These are phyloP conservation scores for Lantana camara DNA, from an alignment of 257 asterid species.

Conservation along the genomic window DNA sequence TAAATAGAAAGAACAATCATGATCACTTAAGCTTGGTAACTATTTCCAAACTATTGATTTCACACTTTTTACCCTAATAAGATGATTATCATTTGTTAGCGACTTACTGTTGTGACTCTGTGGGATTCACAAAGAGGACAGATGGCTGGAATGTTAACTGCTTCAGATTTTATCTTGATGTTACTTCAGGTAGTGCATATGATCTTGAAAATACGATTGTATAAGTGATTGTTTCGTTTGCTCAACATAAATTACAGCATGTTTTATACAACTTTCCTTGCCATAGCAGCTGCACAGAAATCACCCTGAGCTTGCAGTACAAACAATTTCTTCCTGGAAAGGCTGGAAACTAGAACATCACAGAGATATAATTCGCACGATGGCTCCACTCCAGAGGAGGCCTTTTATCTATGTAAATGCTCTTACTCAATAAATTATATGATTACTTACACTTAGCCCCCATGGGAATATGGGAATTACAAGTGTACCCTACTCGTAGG, in stretches of 20 bases:
- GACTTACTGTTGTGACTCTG: constrained; percentile 54
- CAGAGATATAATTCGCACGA: constrained; percentile 31
- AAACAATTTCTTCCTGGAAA: constrained; percentile 70
- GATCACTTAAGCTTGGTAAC: neutral
- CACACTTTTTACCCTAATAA: constrained; percentile 11
- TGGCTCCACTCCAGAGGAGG: constrained; percentile 40
- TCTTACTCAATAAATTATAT: constrained; percentile 7
- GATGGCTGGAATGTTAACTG: constrained; percentile 69
- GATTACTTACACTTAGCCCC: no score
- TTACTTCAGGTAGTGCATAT: constrained; percentile 52
- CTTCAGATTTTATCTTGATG: constrained; percentile 69
- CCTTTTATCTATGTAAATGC: constrained; percentile 59
- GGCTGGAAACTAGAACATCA: constrained; percentile 45
- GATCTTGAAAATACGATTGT: no score
- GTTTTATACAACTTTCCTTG: constrained; percentile 6
- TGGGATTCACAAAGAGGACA: constrained; percentile 48
- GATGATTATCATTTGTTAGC: constrained; percentile 40
- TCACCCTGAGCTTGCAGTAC: constrained; percentile 48
- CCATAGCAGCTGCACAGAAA: constrained; percentile 57
- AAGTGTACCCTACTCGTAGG: no score
- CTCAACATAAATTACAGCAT: neutral
- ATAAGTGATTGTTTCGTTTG: neutral
- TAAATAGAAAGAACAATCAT: neutral
- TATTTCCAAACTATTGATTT: neutral
- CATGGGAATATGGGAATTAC: no score